phyloP scores from a whole-genome alignment of 345 rosid species.

The Erodium maritimum region DNA sequence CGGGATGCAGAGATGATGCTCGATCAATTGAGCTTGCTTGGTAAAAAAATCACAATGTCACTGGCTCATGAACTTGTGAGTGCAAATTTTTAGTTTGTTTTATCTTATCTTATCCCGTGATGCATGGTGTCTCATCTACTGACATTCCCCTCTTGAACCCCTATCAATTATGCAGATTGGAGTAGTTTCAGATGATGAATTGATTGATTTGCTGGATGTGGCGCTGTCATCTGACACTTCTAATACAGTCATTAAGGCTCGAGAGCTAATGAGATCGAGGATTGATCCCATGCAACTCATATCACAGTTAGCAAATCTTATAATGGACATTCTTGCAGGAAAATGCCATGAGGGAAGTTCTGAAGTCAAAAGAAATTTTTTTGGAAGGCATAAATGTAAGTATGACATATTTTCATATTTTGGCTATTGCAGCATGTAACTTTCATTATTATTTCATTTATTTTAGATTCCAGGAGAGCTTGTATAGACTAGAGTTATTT shows the following conservation, averaged over 20 bases:
- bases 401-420: background rate
- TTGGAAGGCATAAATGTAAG: conserved; percentile 53
- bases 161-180: conserved; percentile 50
- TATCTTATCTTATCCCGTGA: background rate
- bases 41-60: conserved; percentile 64
- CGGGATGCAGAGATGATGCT: conserved; percentile 95
- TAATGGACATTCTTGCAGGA: conserved; percentile 81
- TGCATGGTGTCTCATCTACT: background rate
- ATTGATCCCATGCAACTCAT: conserved; percentile 92
- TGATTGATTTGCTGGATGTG: conserved; percentile 80
- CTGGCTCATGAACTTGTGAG: conserved; percentile 83
- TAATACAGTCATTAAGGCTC: conserved; percentile 83
- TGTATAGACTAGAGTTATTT: background rate
- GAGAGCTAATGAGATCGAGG: conserved; percentile 88
- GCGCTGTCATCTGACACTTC: conserved; percentile 90
- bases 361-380: conserved; percentile 46
- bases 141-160: background rate
- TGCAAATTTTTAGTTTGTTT: conserved; percentile 12
- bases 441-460: background rate
- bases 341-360: conserved; percentile 50
- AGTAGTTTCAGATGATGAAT: conserved; percentile 84
- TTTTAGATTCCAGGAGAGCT: background rate
- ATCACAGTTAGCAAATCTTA: conserved; percentile 86
- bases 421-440: background rate
- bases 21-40: conserved; percentile 85